Conservation (phyloP, 345 rosid genomes). For the Eucalyptus leucophloia region DNA sequence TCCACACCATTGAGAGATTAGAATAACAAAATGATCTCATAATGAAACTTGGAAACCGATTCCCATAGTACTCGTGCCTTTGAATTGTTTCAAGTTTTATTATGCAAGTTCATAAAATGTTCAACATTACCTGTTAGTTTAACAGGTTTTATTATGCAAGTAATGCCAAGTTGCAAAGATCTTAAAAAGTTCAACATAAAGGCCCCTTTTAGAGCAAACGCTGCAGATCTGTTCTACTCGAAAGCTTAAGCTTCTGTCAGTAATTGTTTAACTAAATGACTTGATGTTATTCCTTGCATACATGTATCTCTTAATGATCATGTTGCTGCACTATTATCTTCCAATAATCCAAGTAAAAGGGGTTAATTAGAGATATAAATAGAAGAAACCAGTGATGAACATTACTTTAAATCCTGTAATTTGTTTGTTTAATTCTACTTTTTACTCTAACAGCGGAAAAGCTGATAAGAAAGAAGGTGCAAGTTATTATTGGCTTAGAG, state of each 20-base stretch:
- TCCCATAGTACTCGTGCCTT: neutral
- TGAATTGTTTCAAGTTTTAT: neutral
- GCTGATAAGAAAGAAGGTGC: conserved; percentile 17
- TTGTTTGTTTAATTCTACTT: neutral
- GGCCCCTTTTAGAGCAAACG: neutral
- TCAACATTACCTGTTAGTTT: no score
- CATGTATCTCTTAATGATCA: neutral
- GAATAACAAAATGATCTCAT: neutral
- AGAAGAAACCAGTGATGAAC: neutral
- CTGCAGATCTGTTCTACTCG: neutral
- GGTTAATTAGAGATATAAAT: neutral
- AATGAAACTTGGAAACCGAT: neutral
- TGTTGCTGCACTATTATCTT: neutral
- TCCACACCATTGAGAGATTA: neutral
- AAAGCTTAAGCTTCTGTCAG: neutral
- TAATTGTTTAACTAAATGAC: neutral
- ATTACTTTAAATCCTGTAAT: neutral
- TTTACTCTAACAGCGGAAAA: conserved; percentile 12
- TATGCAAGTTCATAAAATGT: neutral
- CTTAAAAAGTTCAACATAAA: neutral
- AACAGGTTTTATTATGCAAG: neutral
- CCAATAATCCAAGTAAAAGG: neutral
- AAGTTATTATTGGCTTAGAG: conserved; percentile 32
- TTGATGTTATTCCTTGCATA: neutral
- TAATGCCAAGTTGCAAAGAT: neutral